These are phyloP conservation scores for Lecanicillium sp. DNA, from an alignment of 2,329 filamentous ascomycete genomes.

Conservation along the genomic window DNA sequence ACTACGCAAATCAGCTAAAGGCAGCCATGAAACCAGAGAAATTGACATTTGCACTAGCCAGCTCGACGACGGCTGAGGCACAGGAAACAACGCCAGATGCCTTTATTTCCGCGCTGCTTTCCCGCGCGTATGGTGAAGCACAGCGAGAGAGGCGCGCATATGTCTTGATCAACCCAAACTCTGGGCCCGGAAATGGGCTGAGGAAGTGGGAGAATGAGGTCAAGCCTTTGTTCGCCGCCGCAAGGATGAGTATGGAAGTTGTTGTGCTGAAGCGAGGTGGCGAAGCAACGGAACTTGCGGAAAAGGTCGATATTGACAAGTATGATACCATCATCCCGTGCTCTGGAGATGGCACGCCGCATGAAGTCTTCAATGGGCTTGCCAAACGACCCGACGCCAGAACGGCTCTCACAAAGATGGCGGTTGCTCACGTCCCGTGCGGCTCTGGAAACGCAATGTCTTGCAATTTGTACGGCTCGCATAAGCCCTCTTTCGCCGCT, in stretches of 20 bases:
- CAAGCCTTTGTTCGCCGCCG: constrained; percentile 74
- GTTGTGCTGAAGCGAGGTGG: constrained; percentile 63
- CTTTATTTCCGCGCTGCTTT: constrained; percentile 60
- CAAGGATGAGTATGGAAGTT: constrained; percentile 67
- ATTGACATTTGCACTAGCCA: constrained; percentile 43
- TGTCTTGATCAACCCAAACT: constrained; percentile 84
- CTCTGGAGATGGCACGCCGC: constrained; percentile 84
- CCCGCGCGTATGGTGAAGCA: constrained; percentile 60
- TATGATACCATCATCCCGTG: constrained; percentile 84
- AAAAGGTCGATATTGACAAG: constrained; percentile 65
- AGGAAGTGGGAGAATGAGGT: constrained; percentile 68
- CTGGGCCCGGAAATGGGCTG: constrained; percentile 69
- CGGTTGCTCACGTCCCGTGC: constrained; percentile 81
- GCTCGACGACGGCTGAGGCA: constrained; percentile 5
- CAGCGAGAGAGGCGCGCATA: constrained; percentile 70
- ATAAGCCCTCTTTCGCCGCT: constrained; percentile 65
- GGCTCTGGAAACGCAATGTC: constrained; percentile 93
- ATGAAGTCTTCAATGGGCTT: constrained; percentile 93
- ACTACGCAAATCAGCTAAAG: constrained; percentile 58
- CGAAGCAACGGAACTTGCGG: constrained; percentile 70
- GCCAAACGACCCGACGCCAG: constrained; percentile 67
- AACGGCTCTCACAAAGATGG: constrained; percentile 65
- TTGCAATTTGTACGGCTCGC: constrained; percentile 78
- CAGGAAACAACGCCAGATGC: constrained; percentile 33
- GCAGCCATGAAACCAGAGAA: constrained; percentile 51